phyloP scores from a whole-genome alignment of 345 rosid genomes.

The Mallotus nudiflorus region DNA sequence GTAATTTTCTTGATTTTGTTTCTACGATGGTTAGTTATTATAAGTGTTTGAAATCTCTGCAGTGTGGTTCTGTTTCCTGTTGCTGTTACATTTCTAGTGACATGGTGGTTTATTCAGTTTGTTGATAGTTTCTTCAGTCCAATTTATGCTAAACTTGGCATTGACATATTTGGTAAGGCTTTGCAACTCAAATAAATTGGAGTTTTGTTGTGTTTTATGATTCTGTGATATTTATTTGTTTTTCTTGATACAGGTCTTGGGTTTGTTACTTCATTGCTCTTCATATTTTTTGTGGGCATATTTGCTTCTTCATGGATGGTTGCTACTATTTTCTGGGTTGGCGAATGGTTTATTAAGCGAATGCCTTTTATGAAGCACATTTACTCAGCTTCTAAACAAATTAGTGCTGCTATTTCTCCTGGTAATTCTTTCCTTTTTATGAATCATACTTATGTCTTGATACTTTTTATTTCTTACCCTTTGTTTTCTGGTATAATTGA shows the following conservation, averaged over 20 bases:
- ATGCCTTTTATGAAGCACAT: conserved; percentile 81
- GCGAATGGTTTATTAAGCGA: conserved; percentile 79
- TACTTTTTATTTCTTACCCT: background rate
- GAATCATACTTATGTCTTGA: background rate
- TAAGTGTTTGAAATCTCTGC: conserved; percentile 34
- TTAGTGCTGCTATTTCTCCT: conserved; percentile 83
- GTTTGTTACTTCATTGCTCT: conserved; percentile 69
- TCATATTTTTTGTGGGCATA: conserved; percentile 70
- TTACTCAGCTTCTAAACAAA: conserved; percentile 82
- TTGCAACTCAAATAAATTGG: background rate
- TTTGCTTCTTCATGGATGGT: conserved; percentile 92
- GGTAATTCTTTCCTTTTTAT: conserved; percentile 36
- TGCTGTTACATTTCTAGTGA: conserved; percentile 78
- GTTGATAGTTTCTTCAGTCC: conserved; percentile 91
- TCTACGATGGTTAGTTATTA: background rate
- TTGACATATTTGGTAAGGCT: conserved; percentile 74
- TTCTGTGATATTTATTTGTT: conserved; percentile 11
- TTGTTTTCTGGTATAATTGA: background rate
- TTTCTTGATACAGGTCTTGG: conserved; percentile 61
- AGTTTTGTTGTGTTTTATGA: background rate
- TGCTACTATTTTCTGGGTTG: conserved; percentile 71
- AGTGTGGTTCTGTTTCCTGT: conserved; percentile 88
- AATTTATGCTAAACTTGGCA: conserved; percentile 66
- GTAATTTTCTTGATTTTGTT: background rate
- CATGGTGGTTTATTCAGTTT: conserved; percentile 85